A percentile compares a stretch with the other conserved stretches of the same genome.
phyloP scores from a whole-genome alignment of 257 asterid species.

The Nicotiana sylvestris region DNA sequence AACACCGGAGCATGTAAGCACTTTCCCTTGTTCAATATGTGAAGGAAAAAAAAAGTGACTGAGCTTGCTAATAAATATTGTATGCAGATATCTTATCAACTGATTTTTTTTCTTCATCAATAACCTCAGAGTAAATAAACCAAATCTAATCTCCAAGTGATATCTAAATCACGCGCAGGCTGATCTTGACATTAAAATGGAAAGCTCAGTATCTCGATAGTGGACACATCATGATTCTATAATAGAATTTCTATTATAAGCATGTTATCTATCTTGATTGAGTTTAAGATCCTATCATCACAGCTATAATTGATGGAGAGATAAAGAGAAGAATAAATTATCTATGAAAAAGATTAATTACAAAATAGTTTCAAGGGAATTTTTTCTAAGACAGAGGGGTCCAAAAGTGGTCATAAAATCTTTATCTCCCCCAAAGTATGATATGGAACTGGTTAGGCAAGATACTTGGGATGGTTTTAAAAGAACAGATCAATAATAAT shows the following conservation, averaged over 20 bases:
- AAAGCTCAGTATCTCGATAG: background rate
- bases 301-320: background rate
- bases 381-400: background rate
- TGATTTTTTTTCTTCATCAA: background rate
- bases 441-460: background rate
- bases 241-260: background rate
- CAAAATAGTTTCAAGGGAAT: background rate
- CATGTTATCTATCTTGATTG: background rate
- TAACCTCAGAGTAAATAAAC: background rate
- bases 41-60: too few relatives aligned
- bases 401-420: constrained; percentile 6
- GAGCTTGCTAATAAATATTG: background rate
- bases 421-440: background rate
- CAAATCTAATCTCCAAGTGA: background rate
- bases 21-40: too few relatives aligned
- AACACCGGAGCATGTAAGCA: background rate
- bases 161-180: background rate
- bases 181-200: background rate
- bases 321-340: background rate
- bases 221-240: background rate
- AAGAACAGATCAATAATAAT: background rate
- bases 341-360: background rate
- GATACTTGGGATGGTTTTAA: background rate
- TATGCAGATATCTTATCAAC: background rate
- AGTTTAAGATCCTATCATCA: background rate